Percentiles rank a stretch among this genome's conserved stretches.
Evolutionary conservation across 306 rosid genomes (phyloP).

Genomic region (Vigna angularis): DNA sequence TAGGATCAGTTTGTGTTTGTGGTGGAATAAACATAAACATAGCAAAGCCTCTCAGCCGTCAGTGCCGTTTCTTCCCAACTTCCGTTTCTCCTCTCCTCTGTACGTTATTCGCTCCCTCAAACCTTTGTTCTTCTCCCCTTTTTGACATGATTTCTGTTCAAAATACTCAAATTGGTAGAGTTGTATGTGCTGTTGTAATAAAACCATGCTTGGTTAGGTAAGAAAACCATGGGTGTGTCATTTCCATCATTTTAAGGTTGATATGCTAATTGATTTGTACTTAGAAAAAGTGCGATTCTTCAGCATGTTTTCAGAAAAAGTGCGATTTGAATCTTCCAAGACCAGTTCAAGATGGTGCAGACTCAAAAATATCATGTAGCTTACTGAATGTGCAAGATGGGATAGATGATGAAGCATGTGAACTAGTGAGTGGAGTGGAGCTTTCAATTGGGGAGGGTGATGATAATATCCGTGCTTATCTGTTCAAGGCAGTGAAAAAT

Average conservation of each 20-base stretch:
- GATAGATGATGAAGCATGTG: conserved; percentile 71
- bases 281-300: conserved; percentile 51
- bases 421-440: conserved; percentile 76
- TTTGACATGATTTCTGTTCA: not conserved
- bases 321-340: conserved; percentile 49
- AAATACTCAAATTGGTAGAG: not conserved
- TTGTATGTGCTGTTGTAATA: too few species aligned
- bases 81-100: conserved; percentile 38
- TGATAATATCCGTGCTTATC: conserved; percentile 63
- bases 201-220: too few species aligned
- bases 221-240: too few species aligned
- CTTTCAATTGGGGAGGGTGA: conserved; percentile 68
- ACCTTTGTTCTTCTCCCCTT: not conserved
- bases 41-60: conserved; percentile 17
- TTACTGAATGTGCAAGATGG: conserved; percentile 54
- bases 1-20: conserved; percentile 30
- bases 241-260: not conserved
- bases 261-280: not conserved
- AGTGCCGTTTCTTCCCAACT: conserved; percentile 34
- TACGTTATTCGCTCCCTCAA: conserved; percentile 32
- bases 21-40: conserved; percentile 34
- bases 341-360: conserved; percentile 35
- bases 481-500: conserved; percentile 81
- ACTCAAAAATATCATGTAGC: conserved; percentile 54
- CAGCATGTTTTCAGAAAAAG: conserved; percentile 66